Percentiles rank a stretch among this genome's conserved stretches.
These are phyloP conservation scores for Moricandia moricandioides DNA, from an alignment of 345 rosid genomes.

Conservation along the genomic window DNA sequence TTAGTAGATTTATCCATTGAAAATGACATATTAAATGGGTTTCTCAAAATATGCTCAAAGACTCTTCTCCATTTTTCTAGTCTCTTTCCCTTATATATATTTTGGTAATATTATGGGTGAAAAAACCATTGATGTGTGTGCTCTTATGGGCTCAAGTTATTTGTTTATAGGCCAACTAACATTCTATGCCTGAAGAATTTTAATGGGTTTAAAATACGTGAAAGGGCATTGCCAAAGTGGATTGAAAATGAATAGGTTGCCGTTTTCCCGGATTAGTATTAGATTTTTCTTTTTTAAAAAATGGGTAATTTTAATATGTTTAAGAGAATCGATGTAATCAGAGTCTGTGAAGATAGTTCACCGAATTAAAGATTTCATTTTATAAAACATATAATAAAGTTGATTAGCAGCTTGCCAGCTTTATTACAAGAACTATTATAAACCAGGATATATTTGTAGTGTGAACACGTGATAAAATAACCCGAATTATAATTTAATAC, in stretches of 20 bases:
- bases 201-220: background rate
- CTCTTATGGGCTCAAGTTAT: background rate
- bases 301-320: background rate
- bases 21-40: no score
- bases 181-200: background rate
- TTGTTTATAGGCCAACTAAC: background rate
- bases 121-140: background rate
- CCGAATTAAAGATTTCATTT: background rate
- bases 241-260: background rate
- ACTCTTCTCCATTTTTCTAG: no score
- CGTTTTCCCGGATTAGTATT: background rate
- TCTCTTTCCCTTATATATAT: no score
- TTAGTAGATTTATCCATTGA: no score
- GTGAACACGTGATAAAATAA: constrained; percentile 31
- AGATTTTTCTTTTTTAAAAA: background rate
- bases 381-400: background rate
- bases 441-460: background rate
- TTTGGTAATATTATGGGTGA: background rate
- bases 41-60: no score
- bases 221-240: background rate
- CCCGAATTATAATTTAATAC: background rate
- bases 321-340: background rate
- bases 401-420: background rate
- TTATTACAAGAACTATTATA: constrained; percentile 1
- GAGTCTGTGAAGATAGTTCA: background rate